phyloP scores from a whole-genome alignment of 2,329 filamentous ascomycete genomes.

The Dichotomopilus funicola region DNA sequence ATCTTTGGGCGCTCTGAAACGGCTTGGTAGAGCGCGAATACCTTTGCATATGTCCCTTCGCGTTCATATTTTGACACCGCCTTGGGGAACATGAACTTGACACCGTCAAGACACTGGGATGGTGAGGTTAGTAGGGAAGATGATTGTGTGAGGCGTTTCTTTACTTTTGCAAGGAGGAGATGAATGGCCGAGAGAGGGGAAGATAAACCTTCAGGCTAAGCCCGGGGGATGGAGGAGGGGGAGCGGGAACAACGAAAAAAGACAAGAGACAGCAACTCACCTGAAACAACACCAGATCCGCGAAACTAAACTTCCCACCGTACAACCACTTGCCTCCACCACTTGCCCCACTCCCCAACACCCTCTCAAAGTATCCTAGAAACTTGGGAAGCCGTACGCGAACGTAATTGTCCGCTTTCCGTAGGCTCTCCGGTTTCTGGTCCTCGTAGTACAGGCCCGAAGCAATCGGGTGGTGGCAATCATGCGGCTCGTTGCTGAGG shows the following conservation, averaged over 20 bases:
- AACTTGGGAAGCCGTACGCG: conserved; percentile 64
- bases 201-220: not conserved
- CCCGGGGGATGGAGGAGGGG: not conserved
- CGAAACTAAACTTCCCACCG: conserved; percentile 59
- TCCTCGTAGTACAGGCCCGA: conserved; percentile 61
- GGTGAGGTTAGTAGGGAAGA: too few species aligned
- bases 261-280: conserved; percentile 31
- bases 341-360: conserved; percentile 51
- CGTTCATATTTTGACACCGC: conserved; percentile 50
- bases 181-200: not conserved
- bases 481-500: conserved; percentile 64
- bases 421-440: conserved; percentile 61
- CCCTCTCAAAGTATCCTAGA: conserved; percentile 62
- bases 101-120: conserved; percentile 46
- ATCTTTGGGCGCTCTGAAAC: conserved; percentile 58
- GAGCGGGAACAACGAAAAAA: not conserved
- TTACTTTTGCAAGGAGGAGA: not conserved
- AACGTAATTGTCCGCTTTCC: conserved; percentile 51
- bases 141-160: not conserved
- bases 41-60: conserved; percentile 48
- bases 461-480: conserved; percentile 67
- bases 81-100: conserved; percentile 63
- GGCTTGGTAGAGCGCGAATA: conserved; percentile 59
- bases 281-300: conserved; percentile 69
- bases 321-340: conserved; percentile 60